Evolutionary conservation across 2,329 filamentous ascomycete species (phyloP).

Genomic region (Magnaporthales sp.): DNA sequence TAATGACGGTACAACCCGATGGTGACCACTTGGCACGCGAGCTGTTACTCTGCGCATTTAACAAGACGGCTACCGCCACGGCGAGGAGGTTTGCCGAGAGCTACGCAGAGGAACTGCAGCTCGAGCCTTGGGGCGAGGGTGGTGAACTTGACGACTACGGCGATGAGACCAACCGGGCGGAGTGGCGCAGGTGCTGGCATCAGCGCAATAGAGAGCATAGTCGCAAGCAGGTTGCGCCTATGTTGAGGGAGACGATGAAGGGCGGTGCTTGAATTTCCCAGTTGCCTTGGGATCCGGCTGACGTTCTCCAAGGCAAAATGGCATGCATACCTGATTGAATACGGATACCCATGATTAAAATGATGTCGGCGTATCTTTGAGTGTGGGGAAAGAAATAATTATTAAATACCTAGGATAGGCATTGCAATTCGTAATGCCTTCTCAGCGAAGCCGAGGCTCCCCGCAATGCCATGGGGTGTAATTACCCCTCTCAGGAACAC

Average conservation of each 20-base stretch:
- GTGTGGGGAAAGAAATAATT: background rate
- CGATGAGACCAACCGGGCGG: constrained; percentile 18
- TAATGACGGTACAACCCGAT: constrained; percentile 59
- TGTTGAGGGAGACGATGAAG: constrained; percentile 49
- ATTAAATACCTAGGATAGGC: no score
- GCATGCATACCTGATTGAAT: background rate
- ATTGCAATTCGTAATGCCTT: background rate
- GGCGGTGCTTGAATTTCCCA: background rate
- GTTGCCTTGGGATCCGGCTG: background rate
- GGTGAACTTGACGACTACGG: constrained; percentile 35
- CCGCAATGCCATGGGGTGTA: background rate
- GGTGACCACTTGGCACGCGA: constrained; percentile 55
- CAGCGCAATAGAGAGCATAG: constrained; percentile 55
- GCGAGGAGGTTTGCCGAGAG: constrained; percentile 44
- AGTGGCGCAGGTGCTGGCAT: constrained; percentile 55
- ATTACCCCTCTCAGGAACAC: background rate
- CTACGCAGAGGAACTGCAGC: constrained; percentile 38
- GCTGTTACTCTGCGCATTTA: constrained; percentile 57
- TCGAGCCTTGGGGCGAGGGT: constrained; percentile 42
- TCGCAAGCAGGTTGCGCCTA: constrained; percentile 61
- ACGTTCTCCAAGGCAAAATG: background rate
- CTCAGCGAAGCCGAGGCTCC: background rate
- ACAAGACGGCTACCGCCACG: constrained; percentile 36
- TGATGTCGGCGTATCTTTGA: background rate
- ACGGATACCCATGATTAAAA: background rate